Base-by-base conservation (phyloP, 345 rosid genomes). In the Atalantia buxifolia region DNA sequence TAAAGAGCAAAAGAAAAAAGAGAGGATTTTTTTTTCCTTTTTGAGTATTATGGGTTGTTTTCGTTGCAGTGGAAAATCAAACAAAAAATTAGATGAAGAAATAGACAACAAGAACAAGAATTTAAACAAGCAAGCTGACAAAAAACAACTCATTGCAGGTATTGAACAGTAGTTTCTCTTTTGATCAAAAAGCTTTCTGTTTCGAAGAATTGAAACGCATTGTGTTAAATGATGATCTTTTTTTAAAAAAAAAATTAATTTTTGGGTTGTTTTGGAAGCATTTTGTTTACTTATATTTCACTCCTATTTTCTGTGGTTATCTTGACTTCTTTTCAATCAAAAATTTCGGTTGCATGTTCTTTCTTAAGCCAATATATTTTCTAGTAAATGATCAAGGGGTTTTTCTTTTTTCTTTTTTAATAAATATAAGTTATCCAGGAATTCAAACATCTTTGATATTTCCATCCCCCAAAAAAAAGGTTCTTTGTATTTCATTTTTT, bases 31-130 rank as follows among this genome's bases (percentile, higher is more conserved):
- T 62, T 62, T 69, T 18, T 0, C 16, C 13, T 9, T 40, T 42
- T 12, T 42, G 3, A 13, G 69, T 78, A 82, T 74, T 38, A 92
- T 93, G 98, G 93, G 91, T 62, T 93, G 96, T 81, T 90, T 92
- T 80, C 45, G 90, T 65, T 92, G 86, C 69, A 9, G 81, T 74
- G 83, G 84, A 60, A 81, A 82, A 81, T 81, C 90, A 9, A 83
- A 61, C 74, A 85, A 79, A 79, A 84, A 85, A 80, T 75, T 86
- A 50, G 88, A 82, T 63, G 80, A 75, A 12, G 56, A 22, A 63
- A 75, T 55, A 80, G 61, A 18, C 35, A 56, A 25, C 80, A 62
- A 45, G 16, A 64, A 38, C 50, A 82, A 9, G 48, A 76, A 68
- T 70, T 80, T 63, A 66, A 80, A 57, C 31, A 86, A 83, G 61